Conservation (phyloP, 768 basidiomycete genomes). For the Trametes gibbosa region DNA sequence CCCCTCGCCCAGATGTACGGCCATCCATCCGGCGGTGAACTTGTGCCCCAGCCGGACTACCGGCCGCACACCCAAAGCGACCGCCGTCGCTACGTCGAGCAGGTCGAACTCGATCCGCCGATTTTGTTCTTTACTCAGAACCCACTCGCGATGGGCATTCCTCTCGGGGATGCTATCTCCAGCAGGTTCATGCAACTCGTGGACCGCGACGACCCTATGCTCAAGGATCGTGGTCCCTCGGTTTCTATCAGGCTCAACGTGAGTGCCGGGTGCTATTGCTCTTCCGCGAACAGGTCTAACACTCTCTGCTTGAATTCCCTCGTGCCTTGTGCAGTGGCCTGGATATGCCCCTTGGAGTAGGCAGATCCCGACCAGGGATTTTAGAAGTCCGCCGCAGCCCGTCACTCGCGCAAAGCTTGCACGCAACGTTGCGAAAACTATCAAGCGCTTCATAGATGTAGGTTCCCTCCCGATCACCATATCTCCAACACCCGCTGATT, state of each 20-base stretch:
- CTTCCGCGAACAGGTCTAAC: conserved; percentile 5
- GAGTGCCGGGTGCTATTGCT: conserved; percentile 20
- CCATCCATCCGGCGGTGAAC: conserved; percentile 13
- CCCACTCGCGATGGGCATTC: conserved; percentile 58
- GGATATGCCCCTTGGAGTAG: conserved; percentile 76
- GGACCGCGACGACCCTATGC: conserved; percentile 64
- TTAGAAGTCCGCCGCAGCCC: conserved; percentile 71
- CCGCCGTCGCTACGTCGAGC: conserved; percentile 71
- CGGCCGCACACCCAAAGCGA: conserved; percentile 77
- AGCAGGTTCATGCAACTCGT: conserved; percentile 53
- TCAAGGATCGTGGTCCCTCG: conserved; percentile 71
- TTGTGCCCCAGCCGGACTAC: conserved; percentile 71
- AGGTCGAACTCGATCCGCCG: conserved; percentile 59
- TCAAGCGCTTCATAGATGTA: conserved; percentile 65
- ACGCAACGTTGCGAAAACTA: conserved; percentile 76
- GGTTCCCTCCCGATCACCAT: conserved; percentile 18
- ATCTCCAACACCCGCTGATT: not conserved
- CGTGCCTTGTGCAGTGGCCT: conserved; percentile 80
- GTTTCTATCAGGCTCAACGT: conserved; percentile 80
- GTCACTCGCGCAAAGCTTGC: conserved; percentile 76
- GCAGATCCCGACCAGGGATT: conserved; percentile 82
- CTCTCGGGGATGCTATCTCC: conserved; percentile 61
- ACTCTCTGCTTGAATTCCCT: not conserved
- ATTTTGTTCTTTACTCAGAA: conserved; percentile 59
- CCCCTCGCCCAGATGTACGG: conserved; percentile 12